Base-by-base conservation (phyloP, 805 yeast genomes). In the Candida sonorensis region DNA sequence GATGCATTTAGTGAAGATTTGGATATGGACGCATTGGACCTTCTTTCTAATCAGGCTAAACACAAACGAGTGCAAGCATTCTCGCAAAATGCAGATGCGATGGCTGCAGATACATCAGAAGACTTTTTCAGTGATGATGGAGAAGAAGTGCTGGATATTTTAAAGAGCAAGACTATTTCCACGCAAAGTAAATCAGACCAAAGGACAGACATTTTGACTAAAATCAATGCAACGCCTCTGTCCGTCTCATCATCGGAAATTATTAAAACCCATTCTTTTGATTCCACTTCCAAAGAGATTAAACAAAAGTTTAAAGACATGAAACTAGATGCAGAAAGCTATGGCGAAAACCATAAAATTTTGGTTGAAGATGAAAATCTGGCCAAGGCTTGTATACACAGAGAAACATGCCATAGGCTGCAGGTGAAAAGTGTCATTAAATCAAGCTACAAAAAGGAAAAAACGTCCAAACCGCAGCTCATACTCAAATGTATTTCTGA, bases 401-500 rank as follows among this genome's bases (percentile, higher is more conserved):
- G 74, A 27, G 51, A 61, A 0, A 70, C 66, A 24, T 64, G 79
- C n/a, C 57, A 57, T 26, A 47, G 82, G 30, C 75, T 58, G 36
- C 69, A 68, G 44, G 67, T 76, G 4, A 42, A 42, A 9, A 48
- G 49, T 1, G 50, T 71, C 1, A 17, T 58, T 5, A 37, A 48
- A 11, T 51, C 54, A 10, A 41, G 44, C 0, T 72, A 55, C 41
- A 59, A 57, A 14, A 37, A 46, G 3, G 44, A 55, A 2, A 50
- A 46, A 2, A 41, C 37, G 30, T 45, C 44, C 29, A 64, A 58
- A 9, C 55, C 58, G 12, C 87, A 81, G 44, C 59, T 69, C 17
- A 64, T 80, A 5, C 34, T 81, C n/a, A 63, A 67, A 5, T 83
- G 80, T 18, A 41, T 55, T 4, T 68, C 71, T 41, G 51, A 50